phyloP scores from a whole-genome alignment of 2,329 filamentous ascomycete species.

The Hymenoscyphus salicellus region DNA sequence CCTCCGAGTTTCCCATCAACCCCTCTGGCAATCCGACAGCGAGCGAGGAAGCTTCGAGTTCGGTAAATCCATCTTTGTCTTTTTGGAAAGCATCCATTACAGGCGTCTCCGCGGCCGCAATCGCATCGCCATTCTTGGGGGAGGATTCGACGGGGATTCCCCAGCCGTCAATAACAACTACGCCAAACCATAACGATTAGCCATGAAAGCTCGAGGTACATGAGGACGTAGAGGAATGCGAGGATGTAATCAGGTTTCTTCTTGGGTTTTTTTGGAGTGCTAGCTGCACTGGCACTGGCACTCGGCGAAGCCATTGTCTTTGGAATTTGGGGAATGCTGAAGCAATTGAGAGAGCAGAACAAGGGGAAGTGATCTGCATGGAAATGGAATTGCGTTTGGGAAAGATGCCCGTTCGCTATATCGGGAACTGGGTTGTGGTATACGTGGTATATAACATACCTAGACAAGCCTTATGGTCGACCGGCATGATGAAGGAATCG shows the following conservation, averaged over 20 bases:
- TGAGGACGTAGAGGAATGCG: slow-evolving; percentile 49
- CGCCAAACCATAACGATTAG: slow-evolving; percentile 55
- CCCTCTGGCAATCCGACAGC: slow-evolving; percentile 95
- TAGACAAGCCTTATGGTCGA: slow-evolving; percentile 67
- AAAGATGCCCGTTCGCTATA: slow-evolving; percentile 5
- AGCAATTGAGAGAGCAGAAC: neutral
- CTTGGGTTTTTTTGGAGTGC: slow-evolving; percentile 12
- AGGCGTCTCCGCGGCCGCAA: slow-evolving; percentile 87
- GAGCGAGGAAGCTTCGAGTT: slow-evolving; percentile 92
- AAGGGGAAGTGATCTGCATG: neutral
- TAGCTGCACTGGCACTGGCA: neutral
- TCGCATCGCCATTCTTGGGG: slow-evolving; percentile 88
- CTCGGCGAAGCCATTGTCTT: slow-evolving; percentile 11
- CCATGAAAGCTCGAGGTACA: slow-evolving; percentile 57
- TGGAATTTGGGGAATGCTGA: neutral
- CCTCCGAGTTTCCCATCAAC: slow-evolving; percentile 98
- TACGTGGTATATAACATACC: slow-evolving; percentile 48
- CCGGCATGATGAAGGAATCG: slow-evolving; percentile 52
- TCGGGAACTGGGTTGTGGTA: slow-evolving; percentile 20
- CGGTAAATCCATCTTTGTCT: slow-evolving; percentile 78
- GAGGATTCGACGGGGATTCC: slow-evolving; percentile 79
- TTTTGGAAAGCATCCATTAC: slow-evolving; percentile 90
- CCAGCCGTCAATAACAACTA: slow-evolving; percentile 99
- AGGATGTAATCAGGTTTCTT: slow-evolving; percentile 40
- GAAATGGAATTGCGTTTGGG: slow-evolving; percentile 2